These are phyloP conservation scores for Aspergillus eucalypticola DNA, from an alignment of 2,329 filamentous ascomycete species.

Conservation along the genomic window DNA sequence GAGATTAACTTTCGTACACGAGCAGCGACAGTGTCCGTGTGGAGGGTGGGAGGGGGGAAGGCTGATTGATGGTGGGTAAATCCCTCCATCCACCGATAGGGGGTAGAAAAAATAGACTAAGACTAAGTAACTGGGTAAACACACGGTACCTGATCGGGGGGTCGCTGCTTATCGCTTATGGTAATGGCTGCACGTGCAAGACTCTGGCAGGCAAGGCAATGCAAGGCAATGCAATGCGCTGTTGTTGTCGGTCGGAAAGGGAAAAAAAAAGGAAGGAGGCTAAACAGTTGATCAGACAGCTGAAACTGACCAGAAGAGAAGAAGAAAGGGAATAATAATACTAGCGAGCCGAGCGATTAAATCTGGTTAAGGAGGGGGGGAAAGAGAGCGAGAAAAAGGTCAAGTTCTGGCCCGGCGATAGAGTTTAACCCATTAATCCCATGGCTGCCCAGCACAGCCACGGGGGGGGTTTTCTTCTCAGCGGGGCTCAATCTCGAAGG, in stretches of 20 bases:
- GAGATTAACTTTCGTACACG: not conserved
- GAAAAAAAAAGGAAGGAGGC: not conserved
- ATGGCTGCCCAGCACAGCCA: slow-evolving; percentile 13
- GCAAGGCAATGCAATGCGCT: not conserved
- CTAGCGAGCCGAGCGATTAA: not conserved
- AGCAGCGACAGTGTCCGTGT: not conserved
- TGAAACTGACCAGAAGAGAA: not conserved
- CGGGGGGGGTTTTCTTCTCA: not conserved
- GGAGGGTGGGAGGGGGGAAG: not conserved
- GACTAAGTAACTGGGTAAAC: not conserved
- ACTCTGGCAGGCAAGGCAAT: not conserved
- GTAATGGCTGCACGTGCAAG: not conserved
- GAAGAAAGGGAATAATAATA: not conserved
- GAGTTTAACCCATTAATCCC: slow-evolving; percentile 3
- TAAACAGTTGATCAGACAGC: not conserved
- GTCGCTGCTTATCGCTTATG: not conserved
- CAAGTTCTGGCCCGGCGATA: slow-evolving; percentile 1
- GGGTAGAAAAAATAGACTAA: not conserved
- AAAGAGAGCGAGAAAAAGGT: not conserved
- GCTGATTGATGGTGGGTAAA: not conserved
- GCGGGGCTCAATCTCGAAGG: too few species aligned
- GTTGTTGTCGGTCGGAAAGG: not conserved
- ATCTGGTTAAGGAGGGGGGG: not conserved
- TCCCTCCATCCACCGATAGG: not conserved
- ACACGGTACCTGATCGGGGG: not conserved